Conservation (phyloP, 805 yeast species). For the Candida broadrunensis region DNA sequence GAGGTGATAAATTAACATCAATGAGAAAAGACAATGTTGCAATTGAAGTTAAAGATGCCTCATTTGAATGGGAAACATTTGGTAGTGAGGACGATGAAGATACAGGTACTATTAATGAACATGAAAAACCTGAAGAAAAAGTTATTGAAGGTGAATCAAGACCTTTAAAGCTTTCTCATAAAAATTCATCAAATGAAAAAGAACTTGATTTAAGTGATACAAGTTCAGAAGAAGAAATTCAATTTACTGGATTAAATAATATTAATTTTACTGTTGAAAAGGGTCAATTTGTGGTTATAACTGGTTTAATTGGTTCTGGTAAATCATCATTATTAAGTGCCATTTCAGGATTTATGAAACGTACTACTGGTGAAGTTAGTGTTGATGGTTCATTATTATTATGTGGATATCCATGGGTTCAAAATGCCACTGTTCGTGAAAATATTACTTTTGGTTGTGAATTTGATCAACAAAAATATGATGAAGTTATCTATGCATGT, state of each 20-base stretch:
- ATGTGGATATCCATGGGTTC: constrained; percentile 38
- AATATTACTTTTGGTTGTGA: constrained; percentile 28
- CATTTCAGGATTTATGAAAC: constrained; percentile 36
- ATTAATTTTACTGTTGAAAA: constrained; percentile 22
- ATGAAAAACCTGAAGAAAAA: constrained; percentile 4
- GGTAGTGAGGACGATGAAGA: constrained; percentile 15
- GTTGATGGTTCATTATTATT: constrained; percentile 26
- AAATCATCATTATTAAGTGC: constrained; percentile 36
- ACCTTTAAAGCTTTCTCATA: constrained; percentile 1
- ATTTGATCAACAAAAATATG: constrained; percentile 20
- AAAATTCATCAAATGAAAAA: constrained; percentile 7
- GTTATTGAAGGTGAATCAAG: constrained; percentile 5
- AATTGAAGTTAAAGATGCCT: constrained; percentile 18
- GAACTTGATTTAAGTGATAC: constrained; percentile 5
- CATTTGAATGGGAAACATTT: constrained; percentile 29
- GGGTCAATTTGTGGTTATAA: constrained; percentile 35
- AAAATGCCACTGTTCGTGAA: constrained; percentile 30
- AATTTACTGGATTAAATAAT: constrained; percentile 26
- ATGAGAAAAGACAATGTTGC: constrained; percentile 25
- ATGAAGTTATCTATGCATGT: constrained; percentile 25
- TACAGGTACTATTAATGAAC: not conserved
- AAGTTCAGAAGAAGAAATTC: constrained; percentile 11
- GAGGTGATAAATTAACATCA: constrained; percentile 13
- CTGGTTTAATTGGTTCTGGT: constrained; percentile 37
- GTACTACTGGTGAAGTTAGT: constrained; percentile 23